Evolutionary conservation across 805 yeast species (phyloP).

Genomic region (Lipomyces orientalis): DNA sequence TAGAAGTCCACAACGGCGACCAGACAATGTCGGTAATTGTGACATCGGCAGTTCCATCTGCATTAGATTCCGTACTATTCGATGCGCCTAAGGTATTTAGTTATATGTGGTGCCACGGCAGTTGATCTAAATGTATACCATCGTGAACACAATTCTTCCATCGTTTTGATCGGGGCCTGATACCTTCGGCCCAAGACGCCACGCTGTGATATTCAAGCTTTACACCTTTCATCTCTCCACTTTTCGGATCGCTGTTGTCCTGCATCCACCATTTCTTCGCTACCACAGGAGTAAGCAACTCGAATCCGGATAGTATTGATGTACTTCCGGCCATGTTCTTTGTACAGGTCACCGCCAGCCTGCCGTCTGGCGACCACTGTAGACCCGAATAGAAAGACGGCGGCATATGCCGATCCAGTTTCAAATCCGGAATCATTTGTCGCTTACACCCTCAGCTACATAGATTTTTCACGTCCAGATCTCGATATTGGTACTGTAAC

Average conservation of each 20-base stretch:
- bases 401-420: constrained; percentile 19
- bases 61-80: constrained; percentile 1
- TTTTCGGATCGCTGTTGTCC: neutral
- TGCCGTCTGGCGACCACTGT: constrained; percentile 30
- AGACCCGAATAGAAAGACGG: constrained; percentile 17
- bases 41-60: constrained; percentile 4
- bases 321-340: constrained; percentile 2
- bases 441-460: neutral
- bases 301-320: constrained; percentile 10
- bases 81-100: neutral
- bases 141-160: neutral
- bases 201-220: neutral
- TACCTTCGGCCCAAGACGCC: neutral
- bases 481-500: neutral
- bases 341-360: constrained; percentile 12
- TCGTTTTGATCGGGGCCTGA: neutral
- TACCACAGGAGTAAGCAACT: constrained; percentile 9
- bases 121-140: neutral
- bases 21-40: constrained; percentile 9
- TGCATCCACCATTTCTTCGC: constrained; percentile 18
- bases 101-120: neutral
- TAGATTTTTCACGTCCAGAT: neutral
- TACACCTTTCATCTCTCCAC: neutral
- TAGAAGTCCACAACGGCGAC: constrained; percentile 15
- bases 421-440: constrained; percentile 26